A percentile compares a stretch with the other conserved stretches of the same genome.
Evolutionary conservation across 2,329 filamentous ascomycete genomes (phyloP).

Genomic region (Exophiala calicioides): DNA sequence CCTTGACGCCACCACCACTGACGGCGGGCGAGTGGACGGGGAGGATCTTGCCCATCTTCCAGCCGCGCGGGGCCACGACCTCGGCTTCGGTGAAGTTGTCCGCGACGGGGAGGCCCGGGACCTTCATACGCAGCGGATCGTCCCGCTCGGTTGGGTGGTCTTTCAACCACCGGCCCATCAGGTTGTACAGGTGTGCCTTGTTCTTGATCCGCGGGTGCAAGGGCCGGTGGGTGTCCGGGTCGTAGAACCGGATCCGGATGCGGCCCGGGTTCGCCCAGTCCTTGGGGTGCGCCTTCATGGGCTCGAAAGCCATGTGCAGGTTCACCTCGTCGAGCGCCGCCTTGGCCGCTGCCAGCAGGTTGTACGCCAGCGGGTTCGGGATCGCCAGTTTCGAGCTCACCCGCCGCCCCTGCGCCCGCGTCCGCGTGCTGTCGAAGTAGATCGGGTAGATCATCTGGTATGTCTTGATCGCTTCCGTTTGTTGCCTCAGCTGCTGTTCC

Average conservation of each 20-base stretch:
- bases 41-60: constrained; percentile 83
- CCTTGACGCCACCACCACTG: constrained; percentile 88
- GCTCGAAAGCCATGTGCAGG: constrained; percentile 70
- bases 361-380: constrained; percentile 79
- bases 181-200: constrained; percentile 83
- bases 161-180: constrained; percentile 75
- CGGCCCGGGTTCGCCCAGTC: constrained; percentile 97
- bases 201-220: constrained; percentile 61
- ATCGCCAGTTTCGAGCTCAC: constrained; percentile 74
- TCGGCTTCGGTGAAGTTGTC: constrained; percentile 69
- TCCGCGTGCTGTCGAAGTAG: constrained; percentile 78
- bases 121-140: constrained; percentile 68
- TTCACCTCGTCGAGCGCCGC: constrained; percentile 53
- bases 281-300: constrained; percentile 88
- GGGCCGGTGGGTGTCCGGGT: constrained; percentile 52
- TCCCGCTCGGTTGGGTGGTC: constrained; percentile 75
- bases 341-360: constrained; percentile 84
- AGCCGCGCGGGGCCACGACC: constrained; percentile 78
- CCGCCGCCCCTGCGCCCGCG: constrained; percentile 76
- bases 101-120: constrained; percentile 70
- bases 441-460: constrained; percentile 92
- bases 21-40: constrained; percentile 87
- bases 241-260: constrained; percentile 71
- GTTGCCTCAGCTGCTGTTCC: constrained; percentile 34
- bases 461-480: constrained; percentile 61